phyloP scores from a whole-genome alignment of 768 basidiomycete species.

The Myochromella boudieri region DNA sequence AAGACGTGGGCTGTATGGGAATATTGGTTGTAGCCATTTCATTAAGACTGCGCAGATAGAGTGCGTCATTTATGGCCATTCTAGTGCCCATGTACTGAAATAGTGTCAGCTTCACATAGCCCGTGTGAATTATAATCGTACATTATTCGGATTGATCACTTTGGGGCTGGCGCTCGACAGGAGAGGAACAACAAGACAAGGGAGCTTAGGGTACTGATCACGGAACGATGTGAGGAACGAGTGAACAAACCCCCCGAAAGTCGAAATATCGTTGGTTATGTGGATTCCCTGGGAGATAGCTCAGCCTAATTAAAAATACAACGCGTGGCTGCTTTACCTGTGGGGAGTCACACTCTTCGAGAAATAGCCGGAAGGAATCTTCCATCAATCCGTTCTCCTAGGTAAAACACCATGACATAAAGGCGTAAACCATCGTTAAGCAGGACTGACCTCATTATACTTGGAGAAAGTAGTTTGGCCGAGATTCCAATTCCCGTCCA shows the following conservation, averaged over 20 bases:
- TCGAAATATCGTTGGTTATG: slow-evolving; percentile 57
- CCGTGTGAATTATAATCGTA: slow-evolving; percentile 28
- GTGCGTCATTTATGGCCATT: slow-evolving; percentile 60
- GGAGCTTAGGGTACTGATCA: slow-evolving; percentile 68
- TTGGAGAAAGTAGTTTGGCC: slow-evolving; percentile 51
- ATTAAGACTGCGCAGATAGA: slow-evolving; percentile 50
- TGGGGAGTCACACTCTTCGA: slow-evolving; percentile 74
- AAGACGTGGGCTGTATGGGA: slow-evolving; percentile 45
- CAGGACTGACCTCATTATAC: slow-evolving; percentile 50
- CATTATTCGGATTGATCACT: slow-evolving; percentile 38
- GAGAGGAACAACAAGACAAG: slow-evolving; percentile 56
- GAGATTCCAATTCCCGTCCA: slow-evolving; percentile 55
- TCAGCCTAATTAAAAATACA: neutral
- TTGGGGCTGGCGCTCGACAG: slow-evolving; percentile 45
- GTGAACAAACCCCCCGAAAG: slow-evolving; percentile 65
- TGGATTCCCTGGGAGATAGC: slow-evolving; percentile 58
- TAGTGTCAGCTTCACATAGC: slow-evolving; percentile 11
- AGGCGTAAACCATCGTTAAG: neutral
- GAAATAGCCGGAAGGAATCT: slow-evolving; percentile 59
- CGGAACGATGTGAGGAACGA: slow-evolving; percentile 59
- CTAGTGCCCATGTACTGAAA: slow-evolving; percentile 35
- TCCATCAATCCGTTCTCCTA: slow-evolving; percentile 72
- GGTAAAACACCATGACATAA: neutral
- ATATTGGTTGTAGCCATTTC: slow-evolving; percentile 50
- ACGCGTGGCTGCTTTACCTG: slow-evolving; percentile 46